phyloP scores from a whole-genome alignment of 805 yeast genomes.

The Ogataea angusta region DNA sequence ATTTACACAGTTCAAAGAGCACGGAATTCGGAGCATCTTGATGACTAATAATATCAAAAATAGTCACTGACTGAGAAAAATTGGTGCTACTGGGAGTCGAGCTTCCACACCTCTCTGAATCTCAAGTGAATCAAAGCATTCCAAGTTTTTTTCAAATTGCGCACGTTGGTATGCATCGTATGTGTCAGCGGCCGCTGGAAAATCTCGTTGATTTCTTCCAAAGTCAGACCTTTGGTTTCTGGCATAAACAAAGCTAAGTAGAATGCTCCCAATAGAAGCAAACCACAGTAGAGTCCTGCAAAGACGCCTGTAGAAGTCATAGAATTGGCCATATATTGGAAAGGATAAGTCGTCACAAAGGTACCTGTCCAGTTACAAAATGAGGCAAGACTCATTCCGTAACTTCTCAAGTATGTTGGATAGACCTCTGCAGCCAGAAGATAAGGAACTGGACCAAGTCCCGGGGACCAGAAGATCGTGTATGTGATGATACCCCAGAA shows the following conservation, averaged over 20 bases:
- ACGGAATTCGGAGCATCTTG: too few relatives aligned
- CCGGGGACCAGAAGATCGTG: conserved; percentile 49
- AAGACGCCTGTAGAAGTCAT: conserved; percentile 58
- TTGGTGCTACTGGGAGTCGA: not conserved
- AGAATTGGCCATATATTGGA: conserved; percentile 65
- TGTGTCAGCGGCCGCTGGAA: conserved; percentile 40
- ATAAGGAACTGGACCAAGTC: conserved; percentile 50
- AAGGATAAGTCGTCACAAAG: conserved; percentile 60
- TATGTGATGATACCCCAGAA: conserved; percentile 52
- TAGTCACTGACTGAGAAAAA: too few relatives aligned
- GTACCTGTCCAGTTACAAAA: conserved; percentile 62
- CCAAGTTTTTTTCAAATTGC: conserved; percentile 11
- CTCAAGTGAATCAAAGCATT: conserved; percentile 9
- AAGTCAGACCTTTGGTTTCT: conserved; percentile 70
- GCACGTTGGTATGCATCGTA: conserved; percentile 9
- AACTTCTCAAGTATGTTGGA: conserved; percentile 53
- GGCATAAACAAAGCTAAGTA: conserved; percentile 61
- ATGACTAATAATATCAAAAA: too few relatives aligned
- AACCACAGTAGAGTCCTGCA: conserved; percentile 65
- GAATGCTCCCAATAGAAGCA: conserved; percentile 51
- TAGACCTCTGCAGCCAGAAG: conserved; percentile 65
- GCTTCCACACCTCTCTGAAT: conserved; percentile 8
- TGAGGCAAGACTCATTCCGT: conserved; percentile 62
- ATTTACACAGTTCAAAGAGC: too few relatives aligned
- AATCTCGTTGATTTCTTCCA: conserved; percentile 72